Evolutionary conservation across 2,329 filamentous ascomycete species (phyloP), one percentile per base, ranked within the genome.

Genomic region (Alternaria arbusti): DNA sequence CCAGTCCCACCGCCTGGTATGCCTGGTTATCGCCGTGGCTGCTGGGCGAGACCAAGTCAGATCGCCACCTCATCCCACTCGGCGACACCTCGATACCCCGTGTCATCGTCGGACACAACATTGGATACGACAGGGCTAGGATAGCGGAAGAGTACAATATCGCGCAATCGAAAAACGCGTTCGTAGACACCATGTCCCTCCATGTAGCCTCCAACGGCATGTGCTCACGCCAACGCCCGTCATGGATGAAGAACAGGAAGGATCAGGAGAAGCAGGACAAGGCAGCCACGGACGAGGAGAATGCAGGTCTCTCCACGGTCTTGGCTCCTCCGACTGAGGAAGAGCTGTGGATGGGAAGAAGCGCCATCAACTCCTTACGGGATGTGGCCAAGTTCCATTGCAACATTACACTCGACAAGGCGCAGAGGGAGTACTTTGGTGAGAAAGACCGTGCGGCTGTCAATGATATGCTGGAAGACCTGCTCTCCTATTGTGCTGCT

Each of bases 141-240:
- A 88, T 97, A 58, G 81, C 90, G 20, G 96, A 99, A 77, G 96
- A 99, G 78, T 99, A 99, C 78, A 87, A 90, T 73, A 80, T 98
- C 44, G 84, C 88, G 58, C 95, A 97, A 78, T 91, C 93, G 1
- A 88, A 89, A 43, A 98, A 94, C 70, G 91, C 88, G 46, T 99
- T 97, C 77, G 82, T 99, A 55, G 96, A 99, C 78, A 99, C 96
- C 28, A 99, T 99, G 96, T 98, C 95, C 2, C 84, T 99, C 20
- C 96, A 99, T 78, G 95, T 97, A 8, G 96, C 96, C 3, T 95
- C 97, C 23, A 99, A 99, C 77, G 96, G 96, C 66, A 99, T 99
- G 96, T 99, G 96, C 80, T 98, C 96, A 22, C 90, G 92, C 69
- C 96, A 99, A 79, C 88, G 96, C 54, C 96, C 96, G 9, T 97